Base-by-base conservation (phyloP, 208 protist genomes). In the Naegleria fowleri region DNA sequence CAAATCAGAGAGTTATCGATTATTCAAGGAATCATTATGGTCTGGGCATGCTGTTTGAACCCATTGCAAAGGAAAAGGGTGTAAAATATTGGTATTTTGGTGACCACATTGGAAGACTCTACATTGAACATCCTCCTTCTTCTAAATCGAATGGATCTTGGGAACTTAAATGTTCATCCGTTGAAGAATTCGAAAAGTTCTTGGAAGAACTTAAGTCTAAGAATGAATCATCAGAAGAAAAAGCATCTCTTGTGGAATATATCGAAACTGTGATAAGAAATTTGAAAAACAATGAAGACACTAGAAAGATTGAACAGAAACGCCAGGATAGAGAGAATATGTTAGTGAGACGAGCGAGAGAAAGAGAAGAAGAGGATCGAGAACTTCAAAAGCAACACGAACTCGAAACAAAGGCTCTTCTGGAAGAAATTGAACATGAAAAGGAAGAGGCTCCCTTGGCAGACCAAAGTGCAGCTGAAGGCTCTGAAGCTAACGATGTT, bases 61-160 rank as follows among this genome's bases (percentile, higher is more conserved):
- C 86, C 7, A 41, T 89, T 55, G 41, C 48, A 39, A 39, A 5
- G n/a, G 86, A 38, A 38, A 25, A 9, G 19, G 86, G 48, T 41
- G 39, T 36, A 25, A 67, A 33, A 40, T 67, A 67, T 67, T 89
- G 86, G 86, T 89, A 89, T 9, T 89, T 40, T 40, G 85, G 85
- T 36, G 86, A 89, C 22, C n/a, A 67, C 11, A 39, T 89, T 39
- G 86, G 86, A 22, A 55, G 48, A 40, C 51, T 89, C 16, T 89
- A 41, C 39, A 7, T 41, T n/a, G 86, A 89, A 41, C 38, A 7
- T 29, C n/a, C 86, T 55, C 16, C 48, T 38, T 79, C 67, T 13
- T 13, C 22, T 13, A 25, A 86, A 51, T 51, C 7, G 3, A 51
- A 48, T 51, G 4, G 3, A 67, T 13, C 3, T 36, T 29, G 4